Base-by-base conservation (phyloP, 305 asterid genomes). In the Solanum aculeatissimum region DNA sequence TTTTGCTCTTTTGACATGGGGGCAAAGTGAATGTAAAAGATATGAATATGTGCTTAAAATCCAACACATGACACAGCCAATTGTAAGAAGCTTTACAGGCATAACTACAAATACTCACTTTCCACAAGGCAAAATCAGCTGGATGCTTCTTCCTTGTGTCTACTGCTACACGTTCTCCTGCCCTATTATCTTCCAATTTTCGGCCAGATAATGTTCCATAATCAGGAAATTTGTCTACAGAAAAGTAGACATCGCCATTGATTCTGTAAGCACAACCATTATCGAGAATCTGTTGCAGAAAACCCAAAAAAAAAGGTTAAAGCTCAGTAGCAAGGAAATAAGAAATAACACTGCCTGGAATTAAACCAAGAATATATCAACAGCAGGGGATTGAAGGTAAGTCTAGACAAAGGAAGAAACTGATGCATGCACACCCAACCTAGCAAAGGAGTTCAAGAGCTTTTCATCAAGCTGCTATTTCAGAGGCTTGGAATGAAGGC, bases 101-200 rank as follows among this genome's bases (percentile, higher is more conserved):
- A 49, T 75, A 75, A 83, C 57, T 77, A 83, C 60, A 71, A 75
- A 35, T 65, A 88, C 94, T 92, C 88, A 97, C 99, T 89, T 97
- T 97, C 99, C 99, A 97, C 84, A 97, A 87, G 71, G 98, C 99
- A 88, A 97, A 97, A 91, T 97, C 99, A 88, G 99, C 98, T 40
- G 98, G 97, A 80, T 95, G 93, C 86, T 84, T 93, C 93, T 97
- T 97, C 92, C 99, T 91, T 8, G 98, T 87, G 91, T 97, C 97
- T 85, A 97, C 98, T 54, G 97, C 91, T 74, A 97, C 99, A 84
- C 98, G 91, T 83, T 97, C 97, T 83, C 99, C 99, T 66, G 98
- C 98, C 87, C 98, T 91, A 80, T 97, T 97, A 88, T 97, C 99
- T 91, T 97, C 98, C 85, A 93, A 83, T 84, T 91, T 94, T 85